A percentile compares a stretch with the other conserved stretches of the same genome.
Conservation (phyloP, 2,329 filamentous ascomycete species). For the Fusarium udum region DNA sequence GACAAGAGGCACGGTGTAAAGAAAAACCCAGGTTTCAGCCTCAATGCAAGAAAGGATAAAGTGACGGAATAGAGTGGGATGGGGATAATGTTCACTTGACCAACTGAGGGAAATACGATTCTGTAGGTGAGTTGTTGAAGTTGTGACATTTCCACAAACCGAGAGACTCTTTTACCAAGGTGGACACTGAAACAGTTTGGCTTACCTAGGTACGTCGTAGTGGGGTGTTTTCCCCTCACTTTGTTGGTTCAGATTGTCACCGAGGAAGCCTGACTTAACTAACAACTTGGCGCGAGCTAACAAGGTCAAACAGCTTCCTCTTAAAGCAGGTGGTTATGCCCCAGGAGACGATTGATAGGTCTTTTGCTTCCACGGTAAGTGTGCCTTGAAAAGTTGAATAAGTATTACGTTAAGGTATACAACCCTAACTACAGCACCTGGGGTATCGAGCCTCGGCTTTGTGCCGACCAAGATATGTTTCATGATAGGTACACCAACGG, state of each 20-base stretch:
- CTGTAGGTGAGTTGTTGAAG: constrained; percentile 28
- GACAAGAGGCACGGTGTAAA: neutral
- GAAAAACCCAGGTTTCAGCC: neutral
- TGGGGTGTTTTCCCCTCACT: constrained; percentile 38
- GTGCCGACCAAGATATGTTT: constrained; percentile 12
- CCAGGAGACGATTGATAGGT: neutral
- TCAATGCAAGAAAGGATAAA: neutral
- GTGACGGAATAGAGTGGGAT: neutral
- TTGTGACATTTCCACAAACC: constrained; percentile 30
- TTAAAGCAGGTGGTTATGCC: constrained; percentile 9
- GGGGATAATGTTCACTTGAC: neutral
- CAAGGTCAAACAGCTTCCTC: constrained; percentile 17
- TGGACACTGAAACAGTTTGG: constrained; percentile 10
- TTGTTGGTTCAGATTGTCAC: neutral
- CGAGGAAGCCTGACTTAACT: constrained; percentile 2
- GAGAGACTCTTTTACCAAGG: constrained; percentile 7
- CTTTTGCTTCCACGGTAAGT: neutral
- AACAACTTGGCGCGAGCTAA: constrained; percentile 12
- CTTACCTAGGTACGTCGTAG: constrained; percentile 7
- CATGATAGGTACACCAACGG: constrained; percentile 15
- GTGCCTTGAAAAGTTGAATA: neutral
- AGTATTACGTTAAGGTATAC: neutral
- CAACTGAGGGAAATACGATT: neutral
- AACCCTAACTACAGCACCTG: neutral
- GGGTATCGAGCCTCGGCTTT: constrained; percentile 15